phyloP scores from a whole-genome alignment of 306 rosid genomes.

The Gastrolobium bilobum region DNA sequence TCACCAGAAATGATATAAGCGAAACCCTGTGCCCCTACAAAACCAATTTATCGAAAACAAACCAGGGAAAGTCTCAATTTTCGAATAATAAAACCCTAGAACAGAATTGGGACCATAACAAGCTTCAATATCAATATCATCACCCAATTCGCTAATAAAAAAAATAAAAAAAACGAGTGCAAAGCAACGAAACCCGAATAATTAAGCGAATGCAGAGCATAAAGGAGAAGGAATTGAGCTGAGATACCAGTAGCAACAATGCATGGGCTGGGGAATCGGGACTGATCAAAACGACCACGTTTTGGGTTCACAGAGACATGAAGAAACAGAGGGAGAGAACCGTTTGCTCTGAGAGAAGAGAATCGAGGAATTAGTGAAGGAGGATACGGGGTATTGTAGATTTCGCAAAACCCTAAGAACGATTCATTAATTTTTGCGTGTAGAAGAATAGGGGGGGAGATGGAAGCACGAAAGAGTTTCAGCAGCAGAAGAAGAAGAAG shows the following conservation, averaged over 20 bases:
- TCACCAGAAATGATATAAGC: conserved; percentile 23
- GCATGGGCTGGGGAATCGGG: not conserved
- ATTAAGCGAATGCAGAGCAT: conserved; percentile 43
- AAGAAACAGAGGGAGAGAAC: conserved; percentile 11
- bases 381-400: not conserved
- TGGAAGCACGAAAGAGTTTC: not conserved
- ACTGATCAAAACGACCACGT: conserved; percentile 18
- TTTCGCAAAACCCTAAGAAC: conserved; percentile 53
- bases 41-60: conserved; percentile 18
- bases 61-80: not conserved
- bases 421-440: not conserved
- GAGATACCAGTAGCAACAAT: conserved; percentile 15
- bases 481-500: not conserved
- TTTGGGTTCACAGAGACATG: conserved; percentile 19
- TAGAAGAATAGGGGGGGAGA: not conserved
- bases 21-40: conserved; percentile 42
- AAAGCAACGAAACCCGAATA: conserved; percentile 11
- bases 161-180: not conserved
- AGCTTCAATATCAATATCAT: conserved; percentile 33
- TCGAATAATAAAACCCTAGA: conserved; percentile 35
- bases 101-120: conserved; percentile 22
- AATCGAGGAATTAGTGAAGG: not conserved
- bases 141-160: not conserved
- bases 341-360: not conserved
- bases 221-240: conserved; percentile 25